phyloP scores from a whole-genome alignment of 495 filamentous ascomycete species.

The Articulospora tetracladia region DNA sequence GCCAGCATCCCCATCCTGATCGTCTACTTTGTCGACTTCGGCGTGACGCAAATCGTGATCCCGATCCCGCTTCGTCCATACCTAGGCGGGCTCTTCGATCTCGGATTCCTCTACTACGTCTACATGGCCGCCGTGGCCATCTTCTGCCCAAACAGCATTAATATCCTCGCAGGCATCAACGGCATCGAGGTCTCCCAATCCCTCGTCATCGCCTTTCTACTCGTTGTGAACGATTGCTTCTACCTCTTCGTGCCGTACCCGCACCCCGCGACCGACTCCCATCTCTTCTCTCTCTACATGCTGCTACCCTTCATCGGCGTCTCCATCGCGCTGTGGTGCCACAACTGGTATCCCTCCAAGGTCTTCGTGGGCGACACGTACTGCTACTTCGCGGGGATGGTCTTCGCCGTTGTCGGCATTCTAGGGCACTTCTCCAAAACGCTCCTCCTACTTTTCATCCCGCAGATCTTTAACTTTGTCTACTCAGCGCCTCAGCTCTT shows the following conservation, averaged over 20 bases:
- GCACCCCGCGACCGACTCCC: conserved; percentile 92
- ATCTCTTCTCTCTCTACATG: conserved; percentile 93
- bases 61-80: conserved; percentile 80
- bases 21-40: conserved; percentile 97
- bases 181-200: conserved; percentile 96
- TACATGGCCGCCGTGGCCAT: conserved; percentile 96
- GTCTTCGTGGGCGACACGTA: conserved; percentile 99
- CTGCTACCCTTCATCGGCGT: conserved; percentile 92
- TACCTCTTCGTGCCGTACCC: conserved; percentile 77
- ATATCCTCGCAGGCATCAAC: conserved; percentile 97
- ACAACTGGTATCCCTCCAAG: conserved; percentile 95
- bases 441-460: conserved; percentile 81
- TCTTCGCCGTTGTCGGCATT: conserved; percentile 95
- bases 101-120: conserved; percentile 87
- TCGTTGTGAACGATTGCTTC: conserved; percentile 78
- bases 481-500: conserved; percentile 93
- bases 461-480: conserved; percentile 94
- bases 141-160: conserved; percentile 97
- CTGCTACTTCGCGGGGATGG: conserved; percentile 99
- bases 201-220: conserved; percentile 78
- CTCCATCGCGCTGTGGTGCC: conserved; percentile 75
- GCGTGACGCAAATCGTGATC: conserved; percentile 90
- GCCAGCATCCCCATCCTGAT: conserved; percentile 91
- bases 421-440: conserved; percentile 98
- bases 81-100: conserved; percentile 71